These are phyloP conservation scores for Hemisphaericaspora xylanilytica DNA, from an alignment of 1,139 yeast genomes.

Conservation along the genomic window DNA sequence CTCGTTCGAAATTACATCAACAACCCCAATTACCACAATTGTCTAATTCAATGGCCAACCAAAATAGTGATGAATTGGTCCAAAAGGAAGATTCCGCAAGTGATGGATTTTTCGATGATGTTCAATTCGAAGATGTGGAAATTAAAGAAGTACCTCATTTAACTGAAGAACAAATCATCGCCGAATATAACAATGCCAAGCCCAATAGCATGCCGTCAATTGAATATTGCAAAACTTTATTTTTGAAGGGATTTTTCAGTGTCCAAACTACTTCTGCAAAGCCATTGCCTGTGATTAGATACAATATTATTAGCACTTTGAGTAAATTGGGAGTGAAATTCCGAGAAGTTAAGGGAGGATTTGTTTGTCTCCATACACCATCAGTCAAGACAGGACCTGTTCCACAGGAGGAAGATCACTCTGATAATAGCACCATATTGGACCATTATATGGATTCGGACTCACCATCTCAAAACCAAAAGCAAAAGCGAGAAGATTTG, in stretches of 20 bases:
- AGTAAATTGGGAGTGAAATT: constrained; percentile 75
- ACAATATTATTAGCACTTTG: constrained; percentile 77
- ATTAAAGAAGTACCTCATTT: constrained; percentile 39
- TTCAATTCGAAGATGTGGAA: constrained; percentile 48
- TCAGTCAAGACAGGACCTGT: constrained; percentile 28
- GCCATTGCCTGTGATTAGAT: constrained; percentile 83
- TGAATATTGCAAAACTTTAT: constrained; percentile 87
- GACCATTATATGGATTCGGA: constrained; percentile 6
- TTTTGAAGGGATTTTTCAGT: constrained; percentile 90
- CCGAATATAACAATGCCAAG: constrained; percentile 66
- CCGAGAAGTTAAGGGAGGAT: constrained; percentile 93
- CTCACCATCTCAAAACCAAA: constrained; percentile 6
- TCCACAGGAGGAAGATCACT: constrained; percentile 10
- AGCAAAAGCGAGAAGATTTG: constrained; percentile 22
- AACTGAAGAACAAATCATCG: constrained; percentile 63
- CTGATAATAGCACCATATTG: constrained; percentile 9
- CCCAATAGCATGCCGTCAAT: constrained; percentile 89
- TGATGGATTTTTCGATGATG: constrained; percentile 67
- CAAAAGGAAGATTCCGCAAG: constrained; percentile 24
- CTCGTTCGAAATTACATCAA: constrained; percentile 16
- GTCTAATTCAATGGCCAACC: constrained; percentile 45
- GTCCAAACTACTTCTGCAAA: constrained; percentile 95
- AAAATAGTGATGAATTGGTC: constrained; percentile 43
- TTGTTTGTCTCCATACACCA: constrained; percentile 75
- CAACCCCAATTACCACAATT: constrained; percentile 45